Conservation (phyloP, 148 eudicot genomes). For the Silene latifolia region DNA sequence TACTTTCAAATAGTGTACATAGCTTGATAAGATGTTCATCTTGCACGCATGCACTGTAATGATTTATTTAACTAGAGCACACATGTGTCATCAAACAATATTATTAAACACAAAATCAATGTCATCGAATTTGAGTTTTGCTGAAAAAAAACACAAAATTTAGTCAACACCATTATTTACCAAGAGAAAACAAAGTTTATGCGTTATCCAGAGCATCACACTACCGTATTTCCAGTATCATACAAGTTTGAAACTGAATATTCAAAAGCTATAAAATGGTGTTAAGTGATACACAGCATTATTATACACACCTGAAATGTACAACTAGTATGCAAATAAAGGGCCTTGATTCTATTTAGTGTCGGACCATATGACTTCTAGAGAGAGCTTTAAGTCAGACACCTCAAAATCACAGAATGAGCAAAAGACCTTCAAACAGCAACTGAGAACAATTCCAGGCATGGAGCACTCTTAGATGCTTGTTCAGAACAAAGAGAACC, state of each 20-base stretch:
- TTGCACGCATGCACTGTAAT: no score
- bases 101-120: no score
- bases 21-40: no score
- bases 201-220: no score
- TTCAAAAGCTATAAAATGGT: not conserved
- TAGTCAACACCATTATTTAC: no score
- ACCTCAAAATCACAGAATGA: not conserved
- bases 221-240: no score
- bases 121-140: no score
- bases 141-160: no score
- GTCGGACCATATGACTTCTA: not conserved
- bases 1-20: no score
- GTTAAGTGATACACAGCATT: not conserved
- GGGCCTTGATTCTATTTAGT: not conserved
- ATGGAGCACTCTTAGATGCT: not conserved
- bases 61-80: no score
- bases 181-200: no score
- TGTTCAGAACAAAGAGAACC: not conserved
- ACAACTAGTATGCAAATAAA: not conserved
- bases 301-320: not conserved
- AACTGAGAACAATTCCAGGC: not conserved
- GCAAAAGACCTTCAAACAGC: not conserved
- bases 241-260: not conserved
- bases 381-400: not conserved
- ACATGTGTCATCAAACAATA: no score